Conservation (phyloP, 2,329 filamentous ascomycete genomes). For the Setomelanomma holmii region DNA sequence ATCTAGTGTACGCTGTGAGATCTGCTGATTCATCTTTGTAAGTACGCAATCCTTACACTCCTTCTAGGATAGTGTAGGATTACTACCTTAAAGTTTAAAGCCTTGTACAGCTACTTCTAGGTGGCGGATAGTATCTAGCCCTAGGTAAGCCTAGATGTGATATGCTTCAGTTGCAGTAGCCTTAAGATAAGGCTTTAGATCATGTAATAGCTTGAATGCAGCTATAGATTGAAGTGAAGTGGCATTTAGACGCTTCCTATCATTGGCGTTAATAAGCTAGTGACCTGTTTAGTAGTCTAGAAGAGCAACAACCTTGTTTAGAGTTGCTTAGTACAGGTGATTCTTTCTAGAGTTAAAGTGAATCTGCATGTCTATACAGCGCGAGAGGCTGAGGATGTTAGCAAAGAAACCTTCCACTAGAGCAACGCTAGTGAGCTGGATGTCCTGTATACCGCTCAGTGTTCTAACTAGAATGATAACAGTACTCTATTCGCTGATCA, state of each 20-base stretch:
- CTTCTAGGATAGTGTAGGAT: too few relatives aligned
- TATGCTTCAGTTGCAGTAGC: too few relatives aligned
- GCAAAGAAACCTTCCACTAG: slow-evolving; percentile 6
- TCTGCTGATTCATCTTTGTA: too few relatives aligned
- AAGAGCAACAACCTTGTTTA: background rate
- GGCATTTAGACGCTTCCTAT: background rate
- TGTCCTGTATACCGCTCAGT: background rate
- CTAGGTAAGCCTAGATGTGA: too few relatives aligned
- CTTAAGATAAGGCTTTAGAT: too few relatives aligned
- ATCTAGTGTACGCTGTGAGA: too few relatives aligned
- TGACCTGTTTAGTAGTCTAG: slow-evolving; percentile 6
- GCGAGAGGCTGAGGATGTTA: slow-evolving; percentile 3
- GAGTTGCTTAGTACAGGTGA: too few relatives aligned
- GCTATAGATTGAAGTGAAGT: background rate
- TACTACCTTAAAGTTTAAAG: too few relatives aligned
- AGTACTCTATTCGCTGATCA: background rate
- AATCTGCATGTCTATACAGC: slow-evolving; percentile 2
- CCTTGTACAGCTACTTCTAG: too few relatives aligned
- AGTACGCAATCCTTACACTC: too few relatives aligned
- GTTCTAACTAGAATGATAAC: background rate
- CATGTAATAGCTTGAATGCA: background rate
- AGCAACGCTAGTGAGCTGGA: slow-evolving; percentile 2
- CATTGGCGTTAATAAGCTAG: slow-evolving; percentile 6
- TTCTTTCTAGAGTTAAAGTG: slow-evolving; percentile 8
- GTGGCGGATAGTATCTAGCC: too few relatives aligned